These are phyloP conservation scores for Suillus paluster DNA, from an alignment of 768 basidiomycete genomes.

Conservation along the genomic window DNA sequence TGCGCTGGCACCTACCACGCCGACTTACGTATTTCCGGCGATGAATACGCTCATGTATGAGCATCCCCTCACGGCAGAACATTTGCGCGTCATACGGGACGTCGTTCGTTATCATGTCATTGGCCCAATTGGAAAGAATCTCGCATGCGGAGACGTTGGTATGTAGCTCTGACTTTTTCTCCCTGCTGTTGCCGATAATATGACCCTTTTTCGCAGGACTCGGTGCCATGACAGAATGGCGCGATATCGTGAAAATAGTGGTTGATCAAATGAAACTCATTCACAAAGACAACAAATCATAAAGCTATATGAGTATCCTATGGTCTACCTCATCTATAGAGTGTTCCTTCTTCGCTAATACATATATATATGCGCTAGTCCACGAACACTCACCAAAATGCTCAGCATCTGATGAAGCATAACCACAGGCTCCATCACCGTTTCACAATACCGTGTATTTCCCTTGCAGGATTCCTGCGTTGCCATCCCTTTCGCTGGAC, in stretches of 20 bases:
- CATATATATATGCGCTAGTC: too few species aligned
- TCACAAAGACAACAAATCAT: background rate
- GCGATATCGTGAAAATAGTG: conserved; percentile 79
- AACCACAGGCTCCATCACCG: too few species aligned
- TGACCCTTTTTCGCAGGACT: background rate
- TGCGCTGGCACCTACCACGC: conserved; percentile 81
- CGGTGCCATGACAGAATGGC: conserved; percentile 93
- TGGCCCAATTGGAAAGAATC: conserved; percentile 84
- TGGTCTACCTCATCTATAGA: too few species aligned
- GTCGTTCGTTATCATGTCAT: conserved; percentile 80
- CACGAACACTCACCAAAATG: too few species aligned
- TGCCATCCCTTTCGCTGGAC: too few species aligned
- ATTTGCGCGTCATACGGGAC: conserved; percentile 75
- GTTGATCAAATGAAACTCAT: conserved; percentile 53
- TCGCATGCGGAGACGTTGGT: conserved; percentile 96
- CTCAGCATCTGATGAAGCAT: too few species aligned
- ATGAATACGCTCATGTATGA: conserved; percentile 99
- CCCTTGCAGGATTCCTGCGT: too few species aligned
- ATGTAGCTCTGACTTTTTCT: conserved; percentile 25
- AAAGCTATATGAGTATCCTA: conserved; percentile 25
- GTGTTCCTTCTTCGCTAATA: too few species aligned
- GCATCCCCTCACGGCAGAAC: conserved; percentile 88
- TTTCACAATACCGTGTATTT: too few species aligned
- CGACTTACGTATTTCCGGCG: conserved; percentile 92
- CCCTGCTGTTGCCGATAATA: background rate